phyloP scores from a whole-genome alignment of 1,284 basidiomycete genomes.

The Schizophyllum amplum region DNA sequence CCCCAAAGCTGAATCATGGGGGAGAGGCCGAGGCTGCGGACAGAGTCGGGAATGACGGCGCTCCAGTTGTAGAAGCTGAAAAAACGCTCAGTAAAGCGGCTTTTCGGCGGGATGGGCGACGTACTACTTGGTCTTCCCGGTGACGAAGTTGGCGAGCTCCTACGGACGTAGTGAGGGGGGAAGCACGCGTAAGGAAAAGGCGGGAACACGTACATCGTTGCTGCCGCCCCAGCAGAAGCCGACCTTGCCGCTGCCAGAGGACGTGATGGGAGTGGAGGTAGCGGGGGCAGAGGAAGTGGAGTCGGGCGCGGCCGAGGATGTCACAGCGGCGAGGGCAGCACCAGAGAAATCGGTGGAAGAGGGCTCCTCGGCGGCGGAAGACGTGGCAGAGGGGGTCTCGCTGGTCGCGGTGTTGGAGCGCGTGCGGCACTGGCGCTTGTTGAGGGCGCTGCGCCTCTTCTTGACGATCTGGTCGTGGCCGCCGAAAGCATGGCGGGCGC shows the following conservation, averaged over 20 bases:
- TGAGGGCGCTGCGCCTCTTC: conserved; percentile 16
- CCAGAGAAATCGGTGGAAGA: conserved; percentile 8
- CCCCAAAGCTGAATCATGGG: conserved; percentile 71
- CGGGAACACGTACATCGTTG: conserved; percentile 20
- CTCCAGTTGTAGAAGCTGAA: conserved; percentile 55
- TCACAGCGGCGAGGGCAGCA: no score
- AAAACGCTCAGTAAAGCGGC: not conserved
- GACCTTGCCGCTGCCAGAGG: conserved; percentile 34
- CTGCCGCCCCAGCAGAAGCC: conserved; percentile 61
- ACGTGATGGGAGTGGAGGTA: conserved; percentile 6
- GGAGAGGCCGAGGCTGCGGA: conserved; percentile 35
- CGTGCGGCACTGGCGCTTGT: conserved; percentile 3
- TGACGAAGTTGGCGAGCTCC: conserved; percentile 34
- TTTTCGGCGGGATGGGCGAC: conserved; percentile 1
- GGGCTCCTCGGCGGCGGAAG: conserved; percentile 9
- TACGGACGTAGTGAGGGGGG: not conserved
- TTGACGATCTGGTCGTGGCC: conserved; percentile 38
- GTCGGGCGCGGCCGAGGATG: conserved; percentile 12
- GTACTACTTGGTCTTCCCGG: conserved; percentile 35
- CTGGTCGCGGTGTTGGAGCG: conserved; percentile 14
- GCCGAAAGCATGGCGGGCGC: conserved; percentile 27
- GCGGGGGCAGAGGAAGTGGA: conserved; percentile 9
- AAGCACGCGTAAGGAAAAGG: not conserved
- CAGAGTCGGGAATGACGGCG: conserved; percentile 29
- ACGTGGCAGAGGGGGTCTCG: conserved; percentile 12